Conservation (phyloP, 1,284 basidiomycete genomes). For the Trichosporon sp. region DNA sequence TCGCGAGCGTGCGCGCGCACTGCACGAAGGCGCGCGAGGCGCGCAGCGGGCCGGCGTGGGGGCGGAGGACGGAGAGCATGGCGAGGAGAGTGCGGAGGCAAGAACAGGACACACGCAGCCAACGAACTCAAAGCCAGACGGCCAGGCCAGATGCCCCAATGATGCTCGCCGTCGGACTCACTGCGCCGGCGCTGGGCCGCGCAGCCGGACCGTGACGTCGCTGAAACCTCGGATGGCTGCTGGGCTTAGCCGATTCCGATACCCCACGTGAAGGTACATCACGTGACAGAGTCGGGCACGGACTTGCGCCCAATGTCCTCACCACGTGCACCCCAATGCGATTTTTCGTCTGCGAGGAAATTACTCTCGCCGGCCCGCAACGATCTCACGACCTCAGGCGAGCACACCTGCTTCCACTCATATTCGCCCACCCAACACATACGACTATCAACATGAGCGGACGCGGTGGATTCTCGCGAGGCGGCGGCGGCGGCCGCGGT, state of each 20-base stretch:
- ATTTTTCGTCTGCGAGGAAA: constrained; percentile 5
- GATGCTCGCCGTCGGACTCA: background rate
- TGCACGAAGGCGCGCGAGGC: background rate
- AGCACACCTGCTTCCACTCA: background rate
- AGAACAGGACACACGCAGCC: background rate
- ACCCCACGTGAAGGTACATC: background rate
- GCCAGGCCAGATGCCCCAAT: background rate
- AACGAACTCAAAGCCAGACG: background rate
- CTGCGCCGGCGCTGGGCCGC: background rate
- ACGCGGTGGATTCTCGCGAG: constrained; percentile 46
- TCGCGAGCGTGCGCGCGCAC: background rate
- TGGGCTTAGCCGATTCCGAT: background rate
- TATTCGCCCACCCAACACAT: background rate
- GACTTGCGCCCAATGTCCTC: background rate
- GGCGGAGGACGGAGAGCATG: background rate
- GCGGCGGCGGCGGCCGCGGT: constrained; percentile 42
- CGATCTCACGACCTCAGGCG: background rate
- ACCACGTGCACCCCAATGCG: background rate
- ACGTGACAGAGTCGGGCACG: background rate
- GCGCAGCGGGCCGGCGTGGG: background rate
- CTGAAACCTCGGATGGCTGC: background rate
- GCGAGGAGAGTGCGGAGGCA: background rate
- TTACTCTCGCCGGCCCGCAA: background rate
- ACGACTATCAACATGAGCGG: constrained; percentile 43
- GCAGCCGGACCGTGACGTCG: constrained; percentile 1